Percentiles rank a stretch among this genome's conserved stretches.
Conservation (phyloP, 2,329 filamentous ascomycete genomes). For the Alternaria consortialis region DNA sequence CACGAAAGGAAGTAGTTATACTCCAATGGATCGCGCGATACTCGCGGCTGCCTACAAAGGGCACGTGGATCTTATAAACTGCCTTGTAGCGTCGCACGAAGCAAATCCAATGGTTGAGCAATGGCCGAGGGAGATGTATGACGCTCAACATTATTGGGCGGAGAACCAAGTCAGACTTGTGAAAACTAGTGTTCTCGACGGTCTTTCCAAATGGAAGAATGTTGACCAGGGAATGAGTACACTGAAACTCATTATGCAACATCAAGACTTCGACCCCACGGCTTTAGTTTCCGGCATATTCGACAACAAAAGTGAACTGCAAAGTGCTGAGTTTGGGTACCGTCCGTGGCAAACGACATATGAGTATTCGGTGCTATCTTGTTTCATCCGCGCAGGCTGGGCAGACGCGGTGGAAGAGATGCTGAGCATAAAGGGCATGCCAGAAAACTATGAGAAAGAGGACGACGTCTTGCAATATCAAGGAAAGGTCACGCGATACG, state of each 20-base stretch:
- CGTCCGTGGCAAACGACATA: slow-evolving; percentile 33
- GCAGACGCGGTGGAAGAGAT: slow-evolving; percentile 30
- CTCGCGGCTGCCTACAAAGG: slow-evolving; percentile 28
- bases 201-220: slow-evolving; percentile 28
- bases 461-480: slow-evolving; percentile 29
- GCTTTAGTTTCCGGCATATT: slow-evolving; percentile 24
- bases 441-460: slow-evolving; percentile 24
- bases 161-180: slow-evolving; percentile 23
- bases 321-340: slow-evolving; percentile 19
- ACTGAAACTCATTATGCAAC: slow-evolving; percentile 27
- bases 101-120: slow-evolving; percentile 29
- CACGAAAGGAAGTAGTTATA: slow-evolving; percentile 19
- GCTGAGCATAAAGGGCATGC: slow-evolving; percentile 20
- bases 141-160: slow-evolving; percentile 29
- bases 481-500: slow-evolving; percentile 24
- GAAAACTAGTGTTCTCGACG: slow-evolving; percentile 29
- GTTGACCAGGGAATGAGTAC: slow-evolving; percentile 23
- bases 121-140: slow-evolving; percentile 31
- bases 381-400: slow-evolving; percentile 28
- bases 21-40: slow-evolving; percentile 23
- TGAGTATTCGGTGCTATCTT: slow-evolving; percentile 25
- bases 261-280: slow-evolving; percentile 23
- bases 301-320: slow-evolving; percentile 30
- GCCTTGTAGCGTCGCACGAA: slow-evolving; percentile 25
- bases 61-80: slow-evolving; percentile 23